Evolutionary conservation across 768 basidiomycete genomes (phyloP).

Genomic region (Russula compacta): DNA sequence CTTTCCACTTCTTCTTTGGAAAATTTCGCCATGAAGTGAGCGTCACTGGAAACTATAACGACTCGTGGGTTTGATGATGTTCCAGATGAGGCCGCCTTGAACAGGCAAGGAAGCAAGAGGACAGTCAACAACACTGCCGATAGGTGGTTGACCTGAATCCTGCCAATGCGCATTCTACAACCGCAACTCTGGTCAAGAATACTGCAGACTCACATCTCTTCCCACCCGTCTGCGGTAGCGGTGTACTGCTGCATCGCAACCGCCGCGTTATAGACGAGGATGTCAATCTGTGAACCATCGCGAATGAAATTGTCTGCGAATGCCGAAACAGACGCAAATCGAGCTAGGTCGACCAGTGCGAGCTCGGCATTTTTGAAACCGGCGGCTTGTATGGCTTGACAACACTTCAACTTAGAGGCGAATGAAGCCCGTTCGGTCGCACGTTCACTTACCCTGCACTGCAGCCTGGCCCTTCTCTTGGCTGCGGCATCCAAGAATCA

Average conservation of each 20-base stretch:
- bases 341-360: constrained; percentile 23
- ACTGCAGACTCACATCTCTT: constrained; percentile 20
- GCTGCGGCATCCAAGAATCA: constrained; percentile 16
- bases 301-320: constrained; percentile 22
- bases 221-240: constrained; percentile 25
- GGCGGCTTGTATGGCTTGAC: constrained; percentile 15
- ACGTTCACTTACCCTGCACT: constrained; percentile 1
- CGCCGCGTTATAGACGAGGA: constrained; percentile 26
- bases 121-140: constrained; percentile 4
- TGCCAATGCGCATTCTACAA: constrained; percentile 17
- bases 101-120: constrained; percentile 12
- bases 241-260: constrained; percentile 22
- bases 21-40: constrained; percentile 3
- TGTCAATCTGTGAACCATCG: constrained; percentile 23
- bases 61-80: constrained; percentile 10
- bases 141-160: constrained; percentile 38
- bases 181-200: not conserved
- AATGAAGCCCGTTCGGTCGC: not conserved
- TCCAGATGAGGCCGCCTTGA: constrained; percentile 10
- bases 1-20: constrained; percentile 1
- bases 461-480: constrained; percentile 12
- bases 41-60: constrained; percentile 14
- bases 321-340: constrained; percentile 22
- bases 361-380: constrained; percentile 12
- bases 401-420: not conserved